Evolutionary conservation across 1,284 basidiomycete species (phyloP), one percentile per base, ranked within the genome.

Genomic region (Trichosporon asahii): DNA sequence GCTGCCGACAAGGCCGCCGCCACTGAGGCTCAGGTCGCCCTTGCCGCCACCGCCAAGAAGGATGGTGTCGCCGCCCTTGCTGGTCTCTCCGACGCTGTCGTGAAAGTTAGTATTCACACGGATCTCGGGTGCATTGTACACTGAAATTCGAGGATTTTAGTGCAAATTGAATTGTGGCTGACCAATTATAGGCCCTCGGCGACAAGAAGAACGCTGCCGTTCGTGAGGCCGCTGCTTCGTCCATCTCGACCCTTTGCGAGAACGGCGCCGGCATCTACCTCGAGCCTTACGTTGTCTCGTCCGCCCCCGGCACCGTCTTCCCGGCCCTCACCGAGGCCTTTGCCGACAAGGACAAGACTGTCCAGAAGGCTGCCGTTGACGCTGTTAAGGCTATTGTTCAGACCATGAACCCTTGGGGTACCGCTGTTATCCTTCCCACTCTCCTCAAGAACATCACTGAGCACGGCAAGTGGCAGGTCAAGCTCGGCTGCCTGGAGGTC

Each of bases 391-490:
- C 88, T 79, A 91, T 91, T 80, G 90, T 90, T 80, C 86, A 91
- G 79, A 87, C 88, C 76, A 93, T 94, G 90, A 95, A 92, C 86
- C 90, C 92, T 37, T 98, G 95, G 95, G 92, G 90, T 66, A 86
- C 91, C 44, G 88, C 89, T 72, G 88, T 94, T 80, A 85, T 98
- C 80, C 90, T 99, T 80, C 94, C 95, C 72, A 87, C 91, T 75
- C 87, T 99, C 83, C 93, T 99, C 84, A 88, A 93, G 84, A 69
- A 65, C 44, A 67, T 70, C 25, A 64, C 60, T 53, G 91, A 98
- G 87, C 92, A 97, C 87, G 95, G 96, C 81, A 99, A 99, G 87
- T 99, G 96, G 97, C 97, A 99, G 85, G 85, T 98, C 87, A 99
- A 99, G 90, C 92, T 90, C 40, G 96, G 96, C 70, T 89, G 90